These are phyloP conservation scores for Phytophthora colocasiae DNA, from an alignment of 352 stramenopile genomes.

Conservation along the genomic window DNA sequence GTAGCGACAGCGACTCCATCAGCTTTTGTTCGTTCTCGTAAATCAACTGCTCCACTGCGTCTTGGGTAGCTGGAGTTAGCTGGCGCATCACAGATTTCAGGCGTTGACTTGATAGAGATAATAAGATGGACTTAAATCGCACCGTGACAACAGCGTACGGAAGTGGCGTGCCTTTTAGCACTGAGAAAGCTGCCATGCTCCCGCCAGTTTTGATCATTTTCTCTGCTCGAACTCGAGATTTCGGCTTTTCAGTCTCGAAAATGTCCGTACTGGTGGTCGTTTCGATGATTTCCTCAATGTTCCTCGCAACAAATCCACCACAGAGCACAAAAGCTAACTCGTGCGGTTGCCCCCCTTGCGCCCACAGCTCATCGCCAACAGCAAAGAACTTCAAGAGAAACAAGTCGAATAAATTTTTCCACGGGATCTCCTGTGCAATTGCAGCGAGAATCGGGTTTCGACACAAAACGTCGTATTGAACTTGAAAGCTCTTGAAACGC, in stretches of 20 bases:
- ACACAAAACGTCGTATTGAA: conserved; percentile 62
- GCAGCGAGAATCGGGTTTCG: conserved; percentile 52
- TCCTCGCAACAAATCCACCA: conserved; percentile 51
- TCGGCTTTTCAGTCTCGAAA: conserved; percentile 21
- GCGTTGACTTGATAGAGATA: conserved; percentile 57
- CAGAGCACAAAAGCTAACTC: conserved; percentile 64
- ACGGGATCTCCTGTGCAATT: conserved; percentile 58
- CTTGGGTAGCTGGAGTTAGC: conserved; percentile 37
- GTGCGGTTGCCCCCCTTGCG: conserved; percentile 44
- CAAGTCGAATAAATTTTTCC: conserved; percentile 68
- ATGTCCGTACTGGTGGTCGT: conserved; percentile 5
- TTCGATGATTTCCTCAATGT: conserved; percentile 17
- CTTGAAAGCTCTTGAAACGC: conserved; percentile 59
- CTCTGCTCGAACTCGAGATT: conserved; percentile 39
- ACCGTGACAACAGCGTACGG: conserved; percentile 49
- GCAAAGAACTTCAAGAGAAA: conserved; percentile 63
- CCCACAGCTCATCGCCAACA: conserved; percentile 53
- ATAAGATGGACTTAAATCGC: conserved; percentile 66
- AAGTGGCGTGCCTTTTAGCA: conserved; percentile 40
- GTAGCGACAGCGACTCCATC: conserved; percentile 33
- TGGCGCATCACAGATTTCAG: conserved; percentile 62
- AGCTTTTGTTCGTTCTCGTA: conserved; percentile 49
- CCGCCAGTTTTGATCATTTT: conserved; percentile 55
- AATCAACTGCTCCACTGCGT: conserved; percentile 43
- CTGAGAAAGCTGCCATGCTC: conserved; percentile 39